Evolutionary conservation across 2,329 filamentous ascomycete species (phyloP), one percentile per base, ranked within the genome.

Genomic region (Byssothecium circinans): DNA sequence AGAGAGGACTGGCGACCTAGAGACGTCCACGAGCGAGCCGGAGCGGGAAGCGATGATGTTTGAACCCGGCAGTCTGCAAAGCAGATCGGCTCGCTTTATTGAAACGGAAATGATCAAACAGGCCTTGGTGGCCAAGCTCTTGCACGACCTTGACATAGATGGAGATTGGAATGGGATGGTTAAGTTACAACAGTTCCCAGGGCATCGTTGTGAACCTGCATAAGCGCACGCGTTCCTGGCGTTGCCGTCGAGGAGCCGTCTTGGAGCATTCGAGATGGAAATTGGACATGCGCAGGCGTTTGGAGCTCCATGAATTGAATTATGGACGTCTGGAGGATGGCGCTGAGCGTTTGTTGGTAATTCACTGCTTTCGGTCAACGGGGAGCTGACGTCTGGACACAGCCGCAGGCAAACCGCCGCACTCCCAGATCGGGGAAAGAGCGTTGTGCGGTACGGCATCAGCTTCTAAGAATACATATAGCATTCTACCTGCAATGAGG

Each of bases 391-490:
- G 46, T 47, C 43, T 50, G 50, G 47, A 60, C 67, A 69, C 67
- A 68, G 65, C 67, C 67, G 62, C 65, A 61, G 38, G 40, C 52
- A 56, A 61, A 52, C 54, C 55, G 58, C 61, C 55, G 49, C 29
- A 36, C 8, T 43, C 52, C 57, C 41, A 19, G 54, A 59, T 35
- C 44, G 57, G 62, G 41, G 43, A 64, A 62, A 52, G 54, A 56
- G 46, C 42, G 37, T 50, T 53, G n/a, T 47, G 56, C 55, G 54
- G 60, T 60, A 58, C 61, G 57, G 58, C 64, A 61, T 63, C 64
- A 65, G 62, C 63, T 60, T 62, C 65, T 67, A 69, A 69, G 65
- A 68, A 69, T 67, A 66, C 52, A 43, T 50, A 47, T 38, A 54
- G n/a, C n/a, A n/a, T n/a, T n/a, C n/a, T n/a, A n/a, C n/a, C n/a